Conservation (phyloP, 768 basidiomycete genomes). For the Phylloporus scabripes region DNA sequence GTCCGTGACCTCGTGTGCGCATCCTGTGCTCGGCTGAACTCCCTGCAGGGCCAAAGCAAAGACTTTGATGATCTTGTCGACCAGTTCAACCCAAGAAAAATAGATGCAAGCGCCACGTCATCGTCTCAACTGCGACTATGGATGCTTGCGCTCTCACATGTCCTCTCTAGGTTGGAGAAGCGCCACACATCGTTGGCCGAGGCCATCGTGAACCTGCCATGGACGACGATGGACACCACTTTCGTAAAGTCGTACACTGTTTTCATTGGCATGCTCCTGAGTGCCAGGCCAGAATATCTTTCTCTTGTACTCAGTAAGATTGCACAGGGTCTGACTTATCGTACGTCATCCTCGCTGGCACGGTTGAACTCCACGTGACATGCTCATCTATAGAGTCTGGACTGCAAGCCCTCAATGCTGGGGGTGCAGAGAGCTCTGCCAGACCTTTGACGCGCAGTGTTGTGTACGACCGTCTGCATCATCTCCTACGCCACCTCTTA, state of each 20-base stretch:
- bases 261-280: constrained; percentile 88
- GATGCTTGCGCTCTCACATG: constrained; percentile 85
- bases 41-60: constrained; percentile 57
- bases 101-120: constrained; percentile 29
- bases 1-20: constrained; percentile 39
- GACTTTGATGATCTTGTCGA: constrained; percentile 86
- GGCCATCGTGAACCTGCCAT: constrained; percentile 82
- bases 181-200: constrained; percentile 76
- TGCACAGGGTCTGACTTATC: constrained; percentile 82
- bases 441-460: constrained; percentile 72
- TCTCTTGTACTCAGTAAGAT: constrained; percentile 77
- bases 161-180: constrained; percentile 84
- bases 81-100: constrained; percentile 65
- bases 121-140: constrained; percentile 64
- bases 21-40: constrained; percentile 11
- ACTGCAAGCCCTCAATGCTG: constrained; percentile 52
- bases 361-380: constrained; percentile 1
- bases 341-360: constrained; percentile 44
- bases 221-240: constrained; percentile 82
- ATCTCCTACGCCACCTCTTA: constrained; percentile 80
- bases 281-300: constrained; percentile 88
- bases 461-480: constrained; percentile 83
- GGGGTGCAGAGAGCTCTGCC: constrained; percentile 58
- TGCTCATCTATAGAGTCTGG: constrained; percentile 56
- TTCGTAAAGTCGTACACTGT: constrained; percentile 87